phyloP scores from a whole-genome alignment of 2,329 filamentous ascomycete species.

The Alternaria postmessia region DNA sequence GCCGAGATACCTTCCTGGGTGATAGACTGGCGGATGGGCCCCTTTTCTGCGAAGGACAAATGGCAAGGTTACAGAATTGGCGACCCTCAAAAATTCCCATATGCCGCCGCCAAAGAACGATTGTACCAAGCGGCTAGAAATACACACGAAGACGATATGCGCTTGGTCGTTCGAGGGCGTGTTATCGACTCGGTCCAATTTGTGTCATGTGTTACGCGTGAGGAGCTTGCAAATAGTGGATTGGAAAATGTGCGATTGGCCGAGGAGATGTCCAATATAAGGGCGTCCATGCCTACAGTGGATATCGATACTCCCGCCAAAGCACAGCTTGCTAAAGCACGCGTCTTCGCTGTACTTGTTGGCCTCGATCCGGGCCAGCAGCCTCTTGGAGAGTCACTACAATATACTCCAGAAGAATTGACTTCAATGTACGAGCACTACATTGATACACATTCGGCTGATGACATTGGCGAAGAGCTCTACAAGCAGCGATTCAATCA shows the following conservation, averaged over 20 bases:
- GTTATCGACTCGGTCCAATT: not conserved
- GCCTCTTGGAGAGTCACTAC: not conserved
- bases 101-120: not conserved
- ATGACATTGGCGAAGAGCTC: not conserved
- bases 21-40: not conserved
- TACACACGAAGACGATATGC: not conserved
- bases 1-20: not conserved
- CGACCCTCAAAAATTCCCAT: not conserved
- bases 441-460: not conserved
- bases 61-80: constrained; percentile 3
- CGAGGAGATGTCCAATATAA: not conserved
- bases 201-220: not conserved
- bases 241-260: not conserved
- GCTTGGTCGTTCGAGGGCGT: not conserved
- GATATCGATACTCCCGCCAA: not conserved
- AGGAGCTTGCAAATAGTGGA: not conserved
- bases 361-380: not conserved
- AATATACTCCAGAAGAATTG: not conserved
- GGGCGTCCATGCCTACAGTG: not conserved
- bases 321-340: not conserved
- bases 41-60: not conserved
- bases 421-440: constrained; percentile 1
- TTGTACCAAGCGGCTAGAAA: not conserved
- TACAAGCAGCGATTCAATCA: not conserved
- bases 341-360: not conserved